Base-by-base conservation (phyloP, 805 yeast genomes). In the Starmerella gropengiesseri region DNA sequence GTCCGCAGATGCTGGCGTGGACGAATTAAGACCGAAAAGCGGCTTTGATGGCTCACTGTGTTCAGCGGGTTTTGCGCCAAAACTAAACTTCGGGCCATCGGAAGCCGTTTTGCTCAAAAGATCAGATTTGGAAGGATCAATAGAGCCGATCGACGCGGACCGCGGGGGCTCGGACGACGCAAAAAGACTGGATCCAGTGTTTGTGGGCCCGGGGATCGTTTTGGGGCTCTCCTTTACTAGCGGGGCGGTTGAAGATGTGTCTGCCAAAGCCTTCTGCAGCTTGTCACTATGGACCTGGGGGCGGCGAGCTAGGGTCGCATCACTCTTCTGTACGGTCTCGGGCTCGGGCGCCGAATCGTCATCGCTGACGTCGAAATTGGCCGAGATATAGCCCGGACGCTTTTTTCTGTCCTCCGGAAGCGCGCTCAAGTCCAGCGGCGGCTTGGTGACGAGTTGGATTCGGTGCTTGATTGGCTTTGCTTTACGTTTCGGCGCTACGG, bases 331-430 rank as follows among this genome's bases (percentile, higher is more conserved):
- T 16, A 25, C 13, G 13, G 33, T 18, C 28, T 31, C 19, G 6
- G 16, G 11, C n/a, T 36, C 43, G 5, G 9, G 13, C 18, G 39
- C 46, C 3, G 18, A 51, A 9, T 53, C 58, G 18, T 56, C 60
- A 16, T 53, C 56, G 28, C 55, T 45, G 39, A 56, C 52, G n/a
- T 58, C 62, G 32, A 62, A 58, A 21, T 55, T 55, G 1, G 62
- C 66, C 3, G 60, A 49, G 29, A 58, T 56, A 37, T 49, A 59
- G 1, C 66, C 66, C 1, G 62, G 64, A 6, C 54, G 48, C n/a
- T 48, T 43, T 18, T 45, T 45, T 16, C 64, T 48, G 3, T 54
- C 45, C 20, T 45, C 55, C 3, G 47, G 40, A 17, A 51, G 25
- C 27, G 31, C 22, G 12, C 44, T 11, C 13, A 51, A 23, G 30